phyloP scores from a whole-genome alignment of 2,329 filamentous ascomycete genomes.

The Pyrenophora tritici-repentis region DNA sequence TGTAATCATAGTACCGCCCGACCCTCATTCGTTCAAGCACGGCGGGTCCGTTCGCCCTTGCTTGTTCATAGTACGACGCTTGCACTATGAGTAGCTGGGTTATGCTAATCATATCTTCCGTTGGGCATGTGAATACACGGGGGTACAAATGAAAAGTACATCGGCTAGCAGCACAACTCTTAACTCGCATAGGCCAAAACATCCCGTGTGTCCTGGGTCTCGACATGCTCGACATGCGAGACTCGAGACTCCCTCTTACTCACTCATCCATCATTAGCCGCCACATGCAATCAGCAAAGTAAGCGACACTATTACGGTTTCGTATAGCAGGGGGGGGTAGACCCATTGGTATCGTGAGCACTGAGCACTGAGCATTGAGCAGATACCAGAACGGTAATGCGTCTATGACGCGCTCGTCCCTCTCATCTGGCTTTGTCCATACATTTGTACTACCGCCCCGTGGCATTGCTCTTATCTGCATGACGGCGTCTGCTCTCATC shows the following conservation, averaged over 20 bases:
- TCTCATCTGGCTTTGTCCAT: neutral
- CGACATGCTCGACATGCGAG: too few relatives aligned
- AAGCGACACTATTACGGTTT: constrained; percentile 19
- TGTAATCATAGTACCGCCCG: constrained; percentile 35
- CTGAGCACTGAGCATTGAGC: constrained; percentile 4
- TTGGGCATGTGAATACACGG: constrained; percentile 1
- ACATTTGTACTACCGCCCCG: constrained; percentile 1
- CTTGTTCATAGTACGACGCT: constrained; percentile 33
- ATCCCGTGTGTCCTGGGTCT: constrained; percentile 4
- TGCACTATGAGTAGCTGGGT: constrained; percentile 22
- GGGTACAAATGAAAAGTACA: constrained; percentile 13
- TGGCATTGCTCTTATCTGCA: neutral
- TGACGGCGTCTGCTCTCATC: neutral
- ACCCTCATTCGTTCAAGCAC: constrained; percentile 29
- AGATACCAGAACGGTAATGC: constrained; percentile 12
- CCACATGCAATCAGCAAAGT: constrained; percentile 21
- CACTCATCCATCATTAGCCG: constrained; percentile 19
- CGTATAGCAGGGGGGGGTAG: constrained; percentile 9
- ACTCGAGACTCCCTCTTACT: neutral
- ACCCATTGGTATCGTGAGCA: constrained; percentile 9
- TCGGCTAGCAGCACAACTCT: constrained; percentile 20
- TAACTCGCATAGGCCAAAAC: constrained; percentile 31
- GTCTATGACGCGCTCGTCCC: constrained; percentile 32
- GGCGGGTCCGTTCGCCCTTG: constrained; percentile 31
- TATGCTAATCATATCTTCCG: constrained; percentile 28